phyloP scores from a whole-genome alignment of 768 basidiomycete genomes.

The Tricholomella constricta region DNA sequence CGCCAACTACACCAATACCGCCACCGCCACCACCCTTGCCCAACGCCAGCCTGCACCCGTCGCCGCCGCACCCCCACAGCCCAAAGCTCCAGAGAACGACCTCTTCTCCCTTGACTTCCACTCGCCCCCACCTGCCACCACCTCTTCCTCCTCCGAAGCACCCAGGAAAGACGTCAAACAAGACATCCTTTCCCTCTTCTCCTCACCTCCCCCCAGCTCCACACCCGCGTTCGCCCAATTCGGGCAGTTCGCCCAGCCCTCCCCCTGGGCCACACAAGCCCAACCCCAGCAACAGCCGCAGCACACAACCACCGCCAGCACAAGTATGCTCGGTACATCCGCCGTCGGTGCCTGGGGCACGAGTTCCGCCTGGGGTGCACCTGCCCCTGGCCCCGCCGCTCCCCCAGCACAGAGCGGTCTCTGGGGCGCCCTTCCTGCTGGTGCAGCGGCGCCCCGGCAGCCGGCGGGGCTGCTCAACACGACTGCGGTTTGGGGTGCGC shows the following conservation, averaged over 20 bases:
- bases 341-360: conserved; percentile 68
- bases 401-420: conserved; percentile 40
- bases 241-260: conserved; percentile 37
- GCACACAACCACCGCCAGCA: conserved; percentile 27
- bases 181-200: conserved; percentile 84
- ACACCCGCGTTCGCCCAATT: conserved; percentile 35
- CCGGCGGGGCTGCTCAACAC: conserved; percentile 47
- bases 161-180: conserved; percentile 76
- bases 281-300: conserved; percentile 23
- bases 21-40: no score
- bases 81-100: conserved; percentile 51
- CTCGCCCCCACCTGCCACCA: conserved; percentile 45
- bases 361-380: conserved; percentile 60
- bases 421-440: conserved; percentile 36
- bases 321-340: conserved; percentile 55
- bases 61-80: conserved; percentile 24
- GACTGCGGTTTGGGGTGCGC: conserved; percentile 61
- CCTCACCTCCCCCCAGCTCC: conserved; percentile 38
- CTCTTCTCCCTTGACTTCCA: conserved; percentile 89
- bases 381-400: conserved; percentile 25
- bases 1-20: conserved; percentile 28
- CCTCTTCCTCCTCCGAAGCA: conserved; percentile 28
- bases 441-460: conserved; percentile 25
- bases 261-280: conserved; percentile 22
- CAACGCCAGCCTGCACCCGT: conserved; percentile 12